Percentiles rank a stretch among this genome's conserved stretches.
Conservation (phyloP, 805 yeast genomes). For the Teunomyces cretensis region DNA sequence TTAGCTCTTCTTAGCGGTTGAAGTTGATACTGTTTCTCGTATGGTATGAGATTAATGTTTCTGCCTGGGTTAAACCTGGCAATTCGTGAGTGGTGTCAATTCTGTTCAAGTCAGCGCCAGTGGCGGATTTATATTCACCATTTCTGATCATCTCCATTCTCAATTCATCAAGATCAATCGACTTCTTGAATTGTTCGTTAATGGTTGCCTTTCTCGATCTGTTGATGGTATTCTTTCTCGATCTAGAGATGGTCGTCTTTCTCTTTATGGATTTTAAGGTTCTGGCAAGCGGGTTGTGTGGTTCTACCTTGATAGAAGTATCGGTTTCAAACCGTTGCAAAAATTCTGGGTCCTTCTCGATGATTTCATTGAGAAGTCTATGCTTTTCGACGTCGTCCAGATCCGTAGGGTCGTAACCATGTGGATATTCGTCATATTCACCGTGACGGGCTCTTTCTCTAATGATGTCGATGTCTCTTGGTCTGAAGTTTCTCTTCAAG, state of each 20-base stretch:
- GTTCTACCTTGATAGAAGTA: slow-evolving; percentile 5
- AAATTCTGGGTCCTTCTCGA: slow-evolving; percentile 33
- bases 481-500: slow-evolving; percentile 50
- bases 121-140: slow-evolving; percentile 38
- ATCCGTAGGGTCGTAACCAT: slow-evolving; percentile 76
- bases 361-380: slow-evolving; percentile 31
- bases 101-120: slow-evolving; percentile 38
- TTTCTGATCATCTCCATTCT: slow-evolving; percentile 37
- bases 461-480: slow-evolving; percentile 70
- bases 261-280: slow-evolving; percentile 38
- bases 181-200: slow-evolving; percentile 30
- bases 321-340: slow-evolving; percentile 34
- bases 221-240: slow-evolving; percentile 20
- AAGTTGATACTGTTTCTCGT: slow-evolving; percentile 39
- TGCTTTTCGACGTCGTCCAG: slow-evolving; percentile 47
- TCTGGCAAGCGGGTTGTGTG: slow-evolving; percentile 17
- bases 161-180: slow-evolving; percentile 33
- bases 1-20: slow-evolving; percentile 8
- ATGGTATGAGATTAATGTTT: slow-evolving; percentile 44
- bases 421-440: slow-evolving; percentile 65
- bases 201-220: slow-evolving; percentile 18
- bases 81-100: slow-evolving; percentile 46
- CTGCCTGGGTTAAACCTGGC: slow-evolving; percentile 52
- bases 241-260: slow-evolving; percentile 26
- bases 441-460: slow-evolving; percentile 70